Base-by-base conservation (phyloP, 2,329 filamentous ascomycete genomes). In the Hypoxylon sp. region DNA sequence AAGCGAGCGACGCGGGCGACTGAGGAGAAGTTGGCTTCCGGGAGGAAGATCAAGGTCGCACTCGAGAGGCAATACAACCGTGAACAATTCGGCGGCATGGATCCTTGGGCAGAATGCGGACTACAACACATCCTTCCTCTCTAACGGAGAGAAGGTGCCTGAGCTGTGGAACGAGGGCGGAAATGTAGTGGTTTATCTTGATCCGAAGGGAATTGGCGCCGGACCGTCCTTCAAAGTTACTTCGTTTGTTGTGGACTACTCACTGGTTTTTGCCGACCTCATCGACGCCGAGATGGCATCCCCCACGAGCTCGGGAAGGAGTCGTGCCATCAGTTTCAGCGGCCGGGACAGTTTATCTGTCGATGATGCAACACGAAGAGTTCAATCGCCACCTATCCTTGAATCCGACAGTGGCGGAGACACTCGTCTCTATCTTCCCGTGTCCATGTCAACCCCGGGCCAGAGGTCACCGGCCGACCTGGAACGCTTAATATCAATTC, bases 81-180 rank as follows among this genome's bases (percentile, higher is more conserved):
- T 38, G 20, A 59, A 56, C 13, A 53, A 51, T 4, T 45, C 63
- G 4, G 69, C 69, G 8, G 78, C 82, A 2, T 87, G 83, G 83
- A 73, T 86, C 27, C 70, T 85, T 57, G 77, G 80, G 5, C 78
- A 78, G 40, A 71, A 71, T 31, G 74, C 73, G 8, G 82, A 86
- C 42, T 87, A 87, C 64, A 84, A 81, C 63, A 72, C 78, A 0
- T 65, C 72, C 5, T 75, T 76, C 21, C 68, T 87, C 43, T 65
- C 73, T 15, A 78, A 78, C 31, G 79, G 76, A 13, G 81, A 86
- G 60, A 83, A 80, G 72, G 80, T 87, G 3, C 82, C 84, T 1
- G 85, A 88, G 66, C 69, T 88, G 13, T 88, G 85, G 85, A 81
- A 84, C 57, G 82, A 86, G 45, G 71, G 68, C 41, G 83, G 81